Base-by-base conservation (phyloP, 805 yeast species). In the Metschnikowia cubensis region DNA sequence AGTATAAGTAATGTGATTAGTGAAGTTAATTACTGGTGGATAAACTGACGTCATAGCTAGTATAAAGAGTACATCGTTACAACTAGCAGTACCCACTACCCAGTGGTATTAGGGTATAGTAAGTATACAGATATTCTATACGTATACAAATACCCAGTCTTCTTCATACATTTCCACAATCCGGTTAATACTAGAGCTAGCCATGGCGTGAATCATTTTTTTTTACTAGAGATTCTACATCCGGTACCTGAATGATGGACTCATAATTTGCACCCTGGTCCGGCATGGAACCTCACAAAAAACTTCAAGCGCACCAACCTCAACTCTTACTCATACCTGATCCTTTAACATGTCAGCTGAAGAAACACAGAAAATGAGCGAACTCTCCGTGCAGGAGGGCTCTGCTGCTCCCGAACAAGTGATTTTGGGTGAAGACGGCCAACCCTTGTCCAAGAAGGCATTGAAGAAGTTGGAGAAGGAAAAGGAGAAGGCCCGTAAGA, bases 401-500 rank as follows among this genome's bases (percentile, higher is more conserved):
- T 44, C 64, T 6, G 59, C 49, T 10, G 61, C 60, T 6, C 58
- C 58, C 6, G 65, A 52, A 33, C 63, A 58, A 41, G 69, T 68
- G 17, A 56, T 71, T 43, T 64, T 82, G 42, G 85, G 86, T 11
- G 81, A 81, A 57, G 92, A 87, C 65, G 96, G 97, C 39, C 83
- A 80, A 71, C 96, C 96, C 25, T 74, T 89, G 59, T 85, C 95
- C 50, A 94, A 94, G 73, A 94, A 91, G 68, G 99, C 97, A 2
- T 75, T 94, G 62, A 94, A 94, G 80, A 94, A 94, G 75, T 80
- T 94, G 55, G 94, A 87, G 68, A 92, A 92, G 65, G 96, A 89
- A 71, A 83, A 80, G 65, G 97, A 91, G 72, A 92, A 92, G 76
- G 95, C 85, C 59, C 83, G 80, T 65, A 92, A 91, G 79, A 91